Percentiles rank a stretch among this genome's conserved stretches.
Conservation (phyloP, 2,329 filamentous ascomycete genomes). For the Aspergillus bombycis region DNA sequence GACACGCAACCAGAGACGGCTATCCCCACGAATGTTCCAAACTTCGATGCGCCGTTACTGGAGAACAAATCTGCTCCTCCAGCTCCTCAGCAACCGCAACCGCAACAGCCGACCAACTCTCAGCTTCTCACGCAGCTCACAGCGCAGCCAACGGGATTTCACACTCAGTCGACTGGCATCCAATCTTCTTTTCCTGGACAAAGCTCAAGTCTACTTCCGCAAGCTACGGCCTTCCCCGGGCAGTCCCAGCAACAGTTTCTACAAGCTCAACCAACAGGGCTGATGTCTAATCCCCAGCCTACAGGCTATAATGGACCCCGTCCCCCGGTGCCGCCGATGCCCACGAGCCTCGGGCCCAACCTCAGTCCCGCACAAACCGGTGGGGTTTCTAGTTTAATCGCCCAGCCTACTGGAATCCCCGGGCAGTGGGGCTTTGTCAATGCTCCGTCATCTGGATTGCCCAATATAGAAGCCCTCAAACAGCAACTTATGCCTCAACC, state of each 20-base stretch:
- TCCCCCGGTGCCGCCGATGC: conserved; percentile 82
- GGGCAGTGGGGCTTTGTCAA: conserved; percentile 99
- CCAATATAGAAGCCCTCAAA: conserved; percentile 90
- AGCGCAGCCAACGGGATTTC: conserved; percentile 55
- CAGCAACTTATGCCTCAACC: conserved; percentile 97
- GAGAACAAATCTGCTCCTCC: conserved; percentile 55
- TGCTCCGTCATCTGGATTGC: conserved; percentile 82
- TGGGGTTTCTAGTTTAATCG: conserved; percentile 73
- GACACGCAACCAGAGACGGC: conserved; percentile 66
- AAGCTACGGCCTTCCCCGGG: conserved; percentile 48
- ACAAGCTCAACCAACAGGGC: conserved; percentile 71
- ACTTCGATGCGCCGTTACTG: conserved; percentile 63
- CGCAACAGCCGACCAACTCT: conserved; percentile 70
- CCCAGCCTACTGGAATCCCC: conserved; percentile 90
- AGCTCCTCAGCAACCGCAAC: conserved; percentile 66
- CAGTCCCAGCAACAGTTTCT: conserved; percentile 57
- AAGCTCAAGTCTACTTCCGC: conserved; percentile 35
- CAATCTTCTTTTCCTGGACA: conserved; percentile 55
- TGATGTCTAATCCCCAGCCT: conserved; percentile 70
- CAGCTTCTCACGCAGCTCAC: conserved; percentile 62
- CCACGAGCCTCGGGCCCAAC: conserved; percentile 68
- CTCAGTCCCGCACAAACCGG: conserved; percentile 67
- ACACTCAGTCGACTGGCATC: conserved; percentile 69
- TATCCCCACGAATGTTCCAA: conserved; percentile 68
- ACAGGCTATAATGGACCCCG: conserved; percentile 80